Conservation (phyloP, 164 flowering plant species). For the Magnolia officinalis region DNA sequence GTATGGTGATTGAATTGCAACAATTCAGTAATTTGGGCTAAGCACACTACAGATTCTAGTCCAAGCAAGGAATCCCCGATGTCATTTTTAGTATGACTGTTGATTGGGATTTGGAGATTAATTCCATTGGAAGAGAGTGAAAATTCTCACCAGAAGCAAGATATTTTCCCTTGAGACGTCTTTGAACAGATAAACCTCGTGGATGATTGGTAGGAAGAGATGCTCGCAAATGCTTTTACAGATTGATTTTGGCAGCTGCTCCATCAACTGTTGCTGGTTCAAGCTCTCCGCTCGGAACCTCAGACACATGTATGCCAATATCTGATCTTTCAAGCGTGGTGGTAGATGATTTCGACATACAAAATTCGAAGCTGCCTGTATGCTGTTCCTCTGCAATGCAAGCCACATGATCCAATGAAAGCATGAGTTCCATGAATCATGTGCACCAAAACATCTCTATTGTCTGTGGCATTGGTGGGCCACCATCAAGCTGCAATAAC, state of each 20-base stretch:
- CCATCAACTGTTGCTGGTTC: slow-evolving; percentile 76
- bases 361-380: slow-evolving; percentile 81
- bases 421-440: not conserved
- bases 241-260: slow-evolving; percentile 85
- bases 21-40: no score
- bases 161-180: slow-evolving; percentile 65
- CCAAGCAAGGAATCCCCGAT: no score
- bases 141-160: slow-evolving; percentile 45
- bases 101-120: not conserved
- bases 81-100: no score
- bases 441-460: no score
- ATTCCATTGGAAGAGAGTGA: not conserved
- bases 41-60: no score
- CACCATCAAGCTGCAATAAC: no score
- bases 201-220: slow-evolving; percentile 69
- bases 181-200: slow-evolving; percentile 72
- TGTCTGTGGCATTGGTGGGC: no score
- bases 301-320: slow-evolving; percentile 83
- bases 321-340: slow-evolving; percentile 67
- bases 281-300: slow-evolving; percentile 87
- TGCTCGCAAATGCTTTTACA: slow-evolving; percentile 75
- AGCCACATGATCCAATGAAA: not conserved
- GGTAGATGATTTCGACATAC: slow-evolving; percentile 74
- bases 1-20: no score
- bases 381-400: slow-evolving; percentile 71